Conservation (phyloP, 2,329 filamentous ascomycete species). For the Pseudocercospora pini-densiflorae region DNA sequence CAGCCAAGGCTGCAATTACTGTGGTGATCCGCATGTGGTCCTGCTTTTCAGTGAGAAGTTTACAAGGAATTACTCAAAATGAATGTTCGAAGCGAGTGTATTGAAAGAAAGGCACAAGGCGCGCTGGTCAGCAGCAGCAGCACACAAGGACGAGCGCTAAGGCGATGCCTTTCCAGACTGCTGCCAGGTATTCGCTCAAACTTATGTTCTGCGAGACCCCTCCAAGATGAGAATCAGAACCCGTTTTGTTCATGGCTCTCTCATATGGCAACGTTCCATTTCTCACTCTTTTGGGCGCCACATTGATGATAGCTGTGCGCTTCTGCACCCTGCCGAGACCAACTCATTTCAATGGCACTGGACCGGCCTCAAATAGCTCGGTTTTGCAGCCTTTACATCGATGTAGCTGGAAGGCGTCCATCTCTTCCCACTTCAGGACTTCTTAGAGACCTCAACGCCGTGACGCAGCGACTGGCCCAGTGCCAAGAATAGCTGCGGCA, state of each 20-base stretch:
- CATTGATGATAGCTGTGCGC: background rate
- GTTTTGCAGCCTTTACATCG: background rate
- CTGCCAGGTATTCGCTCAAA: background rate
- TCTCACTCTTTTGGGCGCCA: background rate
- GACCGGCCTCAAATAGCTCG: background rate
- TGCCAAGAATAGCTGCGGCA: background rate
- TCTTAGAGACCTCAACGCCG: background rate
- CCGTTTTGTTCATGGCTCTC: background rate
- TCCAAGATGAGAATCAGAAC: background rate
- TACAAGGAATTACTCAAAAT: background rate
- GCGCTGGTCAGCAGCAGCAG: background rate
- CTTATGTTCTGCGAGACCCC: background rate
- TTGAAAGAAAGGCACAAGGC: background rate
- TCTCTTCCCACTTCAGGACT: background rate
- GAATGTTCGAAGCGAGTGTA: background rate
- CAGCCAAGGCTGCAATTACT: slow-evolving; percentile 19
- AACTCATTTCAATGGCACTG: background rate
- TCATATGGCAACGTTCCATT: background rate
- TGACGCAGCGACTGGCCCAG: background rate
- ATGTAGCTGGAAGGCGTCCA: background rate
- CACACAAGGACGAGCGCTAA: background rate
- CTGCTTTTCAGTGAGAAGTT: background rate
- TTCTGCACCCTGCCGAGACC: background rate
- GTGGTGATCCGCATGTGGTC: slow-evolving; percentile 21
- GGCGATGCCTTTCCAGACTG: background rate